Percentiles rank a stretch among this genome's conserved stretches.
Conservation (phyloP, 345 rosid genomes). For the Eucalyptus pauciflora region DNA sequence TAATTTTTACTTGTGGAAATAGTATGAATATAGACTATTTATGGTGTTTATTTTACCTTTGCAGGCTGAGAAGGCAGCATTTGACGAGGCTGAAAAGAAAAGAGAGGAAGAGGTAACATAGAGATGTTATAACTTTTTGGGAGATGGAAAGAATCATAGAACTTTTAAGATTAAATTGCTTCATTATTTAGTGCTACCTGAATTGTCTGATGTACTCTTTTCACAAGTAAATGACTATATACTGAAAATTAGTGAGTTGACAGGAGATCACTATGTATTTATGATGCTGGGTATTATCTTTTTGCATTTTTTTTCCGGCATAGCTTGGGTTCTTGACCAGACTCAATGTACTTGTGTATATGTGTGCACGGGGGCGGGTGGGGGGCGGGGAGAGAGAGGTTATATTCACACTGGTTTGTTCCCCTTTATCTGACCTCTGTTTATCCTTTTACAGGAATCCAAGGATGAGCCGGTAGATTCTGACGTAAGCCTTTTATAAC, state of each 20-base stretch:
- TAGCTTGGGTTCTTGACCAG: not conserved
- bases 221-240: not conserved
- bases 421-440: not conserved
- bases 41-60: not conserved
- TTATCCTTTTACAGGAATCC: slow-evolving; percentile 5
- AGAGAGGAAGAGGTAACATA: slow-evolving; percentile 1
- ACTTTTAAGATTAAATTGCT: not conserved
- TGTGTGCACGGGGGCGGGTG: not conserved
- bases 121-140: not conserved
- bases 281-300: not conserved
- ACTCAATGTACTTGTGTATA: not conserved
- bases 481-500: slow-evolving; percentile 1
- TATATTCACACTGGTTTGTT: not conserved
- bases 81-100: slow-evolving; percentile 4
- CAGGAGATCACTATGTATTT: not conserved
- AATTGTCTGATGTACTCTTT: not conserved
- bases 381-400: not conserved
- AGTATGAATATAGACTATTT: not conserved
- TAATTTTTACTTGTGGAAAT: not conserved
- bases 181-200: not conserved
- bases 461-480: slow-evolving; percentile 11
- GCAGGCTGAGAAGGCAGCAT: slow-evolving; percentile 4
- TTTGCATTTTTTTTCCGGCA: not conserved
- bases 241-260: not conserved
- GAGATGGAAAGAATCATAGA: not conserved